Evolutionary conservation across 495 filamentous ascomycete genomes (phyloP), one percentile per base, ranked within the genome.

Genomic region (Tuber melanosporum): DNA sequence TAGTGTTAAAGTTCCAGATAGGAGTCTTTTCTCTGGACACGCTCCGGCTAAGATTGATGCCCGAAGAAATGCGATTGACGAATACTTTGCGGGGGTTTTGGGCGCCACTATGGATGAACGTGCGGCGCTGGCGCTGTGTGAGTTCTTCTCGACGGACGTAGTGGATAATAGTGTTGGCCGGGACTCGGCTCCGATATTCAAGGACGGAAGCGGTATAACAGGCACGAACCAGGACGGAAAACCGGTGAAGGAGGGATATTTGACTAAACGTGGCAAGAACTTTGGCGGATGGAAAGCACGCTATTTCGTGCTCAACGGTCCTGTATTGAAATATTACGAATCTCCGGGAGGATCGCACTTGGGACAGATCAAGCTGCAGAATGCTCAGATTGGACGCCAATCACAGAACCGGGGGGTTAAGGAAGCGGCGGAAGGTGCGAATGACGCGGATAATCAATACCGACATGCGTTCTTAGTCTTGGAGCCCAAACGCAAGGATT

Each of bases 261-360:
- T 99, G 45, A 98, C 95, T 10, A 99, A 99, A 85, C 87, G 92
- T 75, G 95, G 95, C 42, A 99, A 99, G 86, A 98, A 97, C 80
- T 98, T 98, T 85, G 95, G 95, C 41, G 95, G 95, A n/a, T 99
- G 95, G 95, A 99, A 99, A 84, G 93, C 93, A 22, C 88, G 95
- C 74, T 98, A 92, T 83, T 99, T 99, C 80, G 88, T 97, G 70
- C 88, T 99, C 1, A 93, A 98, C 81, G 94, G 94, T 2, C 93
- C 96, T 22, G 88, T 93, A 49, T 85, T 99, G 78, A 93, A 91
- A 81, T 98, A 99, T 83, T 98, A 93, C 82, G 95, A 99, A 84
- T 88, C 90, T 5, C 93, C 92, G 0, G 93, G 94, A 66, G 95
- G 95, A 19, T 88, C 93, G 42, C 92, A 97, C 83, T 86, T 98